Conservation (phyloP, 441 rosid species). For the Jatropha podagrica region DNA sequence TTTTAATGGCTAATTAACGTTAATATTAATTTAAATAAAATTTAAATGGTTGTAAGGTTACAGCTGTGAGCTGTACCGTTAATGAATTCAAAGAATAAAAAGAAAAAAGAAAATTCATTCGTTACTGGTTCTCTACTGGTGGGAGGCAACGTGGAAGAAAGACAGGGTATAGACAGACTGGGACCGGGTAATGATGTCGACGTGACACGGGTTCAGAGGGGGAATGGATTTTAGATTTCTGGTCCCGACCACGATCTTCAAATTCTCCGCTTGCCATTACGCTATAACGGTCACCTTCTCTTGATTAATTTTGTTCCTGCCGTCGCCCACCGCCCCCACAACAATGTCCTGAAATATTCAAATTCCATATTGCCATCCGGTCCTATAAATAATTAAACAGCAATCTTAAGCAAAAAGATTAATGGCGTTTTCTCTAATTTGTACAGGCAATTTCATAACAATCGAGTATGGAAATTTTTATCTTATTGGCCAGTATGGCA, state of each 20-base stretch:
- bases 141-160: not conserved
- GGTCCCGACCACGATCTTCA: slow-evolving; percentile 34
- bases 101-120: not conserved
- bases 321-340: not conserved
- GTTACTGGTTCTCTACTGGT: not conserved
- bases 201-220: slow-evolving; percentile 25
- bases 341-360: too few relatives aligned
- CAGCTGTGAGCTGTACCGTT: not conserved
- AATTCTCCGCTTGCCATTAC: not conserved
- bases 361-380: too few relatives aligned
- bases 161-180: not conserved
- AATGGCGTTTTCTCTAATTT: not conserved
- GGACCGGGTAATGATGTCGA: slow-evolving; percentile 17
- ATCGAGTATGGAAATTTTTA: not conserved
- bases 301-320: not conserved
- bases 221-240: slow-evolving; percentile 17
- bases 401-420: not conserved
- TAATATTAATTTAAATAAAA: not conserved
- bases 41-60: not conserved
- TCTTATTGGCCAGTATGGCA: not conserved
- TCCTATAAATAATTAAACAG: too few relatives aligned
- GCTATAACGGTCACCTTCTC: slow-evolving; percentile 20
- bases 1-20: too few relatives aligned
- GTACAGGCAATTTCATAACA: not conserved
- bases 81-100: not conserved